These are phyloP conservation scores for Fragilariopsis cylindrus DNA, from an alignment of 108 stramenopile genomes.

Conservation along the genomic window DNA sequence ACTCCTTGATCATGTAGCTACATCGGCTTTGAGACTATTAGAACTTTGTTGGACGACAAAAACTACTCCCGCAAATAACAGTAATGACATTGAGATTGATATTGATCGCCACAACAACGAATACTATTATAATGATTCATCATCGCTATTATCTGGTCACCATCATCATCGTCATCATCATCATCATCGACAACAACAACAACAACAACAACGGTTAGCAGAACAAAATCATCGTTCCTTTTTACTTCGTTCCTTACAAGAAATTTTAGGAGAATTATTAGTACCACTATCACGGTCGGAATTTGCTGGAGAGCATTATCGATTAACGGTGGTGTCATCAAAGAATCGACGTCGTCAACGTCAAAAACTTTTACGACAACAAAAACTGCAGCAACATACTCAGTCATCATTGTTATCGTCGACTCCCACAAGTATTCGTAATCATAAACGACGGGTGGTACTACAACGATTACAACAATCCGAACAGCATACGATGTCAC, in stretches of 20 bases:
- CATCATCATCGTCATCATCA: no score
- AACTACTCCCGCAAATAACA: no score
- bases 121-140: no score
- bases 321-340: background rate
- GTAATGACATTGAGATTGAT: no score
- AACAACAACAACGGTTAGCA: background rate
- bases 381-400: background rate
- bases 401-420: background rate
- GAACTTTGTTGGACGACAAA: constrained; percentile 4
- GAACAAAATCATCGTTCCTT: constrained; percentile 1
- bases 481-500: background rate
- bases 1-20: constrained; percentile 7
- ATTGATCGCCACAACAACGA: no score
- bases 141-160: no score
- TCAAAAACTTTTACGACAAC: background rate
- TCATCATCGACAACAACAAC: background rate
- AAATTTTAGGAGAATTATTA: constrained; percentile 1
- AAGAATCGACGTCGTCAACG: background rate
- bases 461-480: background rate
- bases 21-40: background rate
- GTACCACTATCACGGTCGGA: constrained; percentile 2
- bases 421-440: no score
- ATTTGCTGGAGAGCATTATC: constrained; percentile 6
- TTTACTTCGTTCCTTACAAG: constrained; percentile 8
- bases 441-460: background rate